Base-by-base conservation (phyloP, 1,284 basidiomycete species). In the Xanthoconium separans region DNA sequence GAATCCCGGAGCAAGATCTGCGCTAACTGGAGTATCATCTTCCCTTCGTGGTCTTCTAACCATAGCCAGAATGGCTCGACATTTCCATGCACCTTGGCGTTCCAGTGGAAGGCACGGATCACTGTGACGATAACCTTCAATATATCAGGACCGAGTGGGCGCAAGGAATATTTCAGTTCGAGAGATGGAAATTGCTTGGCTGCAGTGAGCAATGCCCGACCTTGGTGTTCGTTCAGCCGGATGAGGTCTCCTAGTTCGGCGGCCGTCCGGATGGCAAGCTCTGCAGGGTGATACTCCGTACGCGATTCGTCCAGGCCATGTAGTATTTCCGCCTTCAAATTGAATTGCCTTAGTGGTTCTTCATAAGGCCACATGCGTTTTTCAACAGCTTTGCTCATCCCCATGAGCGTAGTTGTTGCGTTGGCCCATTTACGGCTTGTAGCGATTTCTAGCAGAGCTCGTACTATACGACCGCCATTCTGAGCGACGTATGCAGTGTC, bases 361-460 rank as follows among this genome's bases (percentile, higher is more conserved):
- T 96, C 91, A 70, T 91, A 98, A 1, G 95, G 93, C 97, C 97
- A 99, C 65, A 98, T 76, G 18, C 93, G 85, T 65, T 91, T 89
- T 71, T 96, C 93, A 56, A 96, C 83, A 1, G 93, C 91, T 73
- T 98, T 99, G 77, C 93, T 93, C 73, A 99, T 84, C 18, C 89
- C 87, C 77, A 97, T 88, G 24, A 99, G 81, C 22, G 92, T 87
- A 2, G 82, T 77, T 8, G 91, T 84, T 27, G 87, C 87, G 58
- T 82, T 87, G 0, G 95, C 94, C 91, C 92, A 98, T 68, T 94
- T 93, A 59, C 84, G 84, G 67, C 91, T 93, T 61, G 99, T 83
- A 0, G 92, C 92, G 41, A 99, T 97, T 70, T 99, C 97, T 16
- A 98, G 81, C 8, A 99, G 77, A 16, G 96, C 93, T 20, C 97